phyloP scores from a whole-genome alignment of 2,329 filamentous ascomycete genomes.

The Colletotrichum musae region DNA sequence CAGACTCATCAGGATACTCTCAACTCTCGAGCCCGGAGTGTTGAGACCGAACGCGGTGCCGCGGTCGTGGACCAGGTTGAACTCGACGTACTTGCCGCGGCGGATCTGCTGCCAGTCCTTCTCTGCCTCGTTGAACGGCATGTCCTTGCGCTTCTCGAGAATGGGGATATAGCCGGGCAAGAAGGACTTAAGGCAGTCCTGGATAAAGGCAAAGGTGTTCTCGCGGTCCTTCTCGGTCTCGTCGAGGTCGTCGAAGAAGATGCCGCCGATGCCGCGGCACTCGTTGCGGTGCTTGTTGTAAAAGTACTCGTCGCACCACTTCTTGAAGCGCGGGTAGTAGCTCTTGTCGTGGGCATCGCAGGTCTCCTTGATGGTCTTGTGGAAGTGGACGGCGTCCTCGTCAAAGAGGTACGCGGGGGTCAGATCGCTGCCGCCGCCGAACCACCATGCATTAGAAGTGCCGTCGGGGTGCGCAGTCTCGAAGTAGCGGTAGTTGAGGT shows the following conservation, averaged over 20 bases:
- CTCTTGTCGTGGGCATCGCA: constrained; percentile 94
- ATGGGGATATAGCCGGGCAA: constrained; percentile 93
- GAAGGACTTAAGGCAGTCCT: constrained; percentile 89
- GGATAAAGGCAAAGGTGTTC: constrained; percentile 89
- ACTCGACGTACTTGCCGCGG: constrained; percentile 96
- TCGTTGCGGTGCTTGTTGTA: constrained; percentile 92
- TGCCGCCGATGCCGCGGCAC: constrained; percentile 89
- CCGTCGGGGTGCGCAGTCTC: constrained; percentile 92
- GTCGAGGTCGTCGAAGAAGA: constrained; percentile 99
- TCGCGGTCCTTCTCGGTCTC: constrained; percentile 88
- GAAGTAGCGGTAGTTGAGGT: constrained; percentile 99
- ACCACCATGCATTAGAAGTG: constrained; percentile 94
- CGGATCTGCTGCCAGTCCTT: constrained; percentile 98
- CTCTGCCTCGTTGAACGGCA: constrained; percentile 88
- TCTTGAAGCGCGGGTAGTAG: constrained; percentile 96
- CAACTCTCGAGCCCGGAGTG: constrained; percentile 90
- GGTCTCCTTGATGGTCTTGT: constrained; percentile 90
- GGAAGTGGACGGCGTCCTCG: constrained; percentile 97
- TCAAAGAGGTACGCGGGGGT: constrained; percentile 96
- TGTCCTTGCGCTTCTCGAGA: constrained; percentile 88
- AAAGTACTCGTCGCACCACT: constrained; percentile 99
- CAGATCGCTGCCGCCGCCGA: constrained; percentile 93
- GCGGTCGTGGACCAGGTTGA: constrained; percentile 96
- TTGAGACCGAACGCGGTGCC: constrained; percentile 95
- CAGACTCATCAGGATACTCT: constrained; percentile 98